These are phyloP conservation scores for Termitomyces heimii DNA, from an alignment of 768 basidiomycete genomes.

Conservation along the genomic window DNA sequence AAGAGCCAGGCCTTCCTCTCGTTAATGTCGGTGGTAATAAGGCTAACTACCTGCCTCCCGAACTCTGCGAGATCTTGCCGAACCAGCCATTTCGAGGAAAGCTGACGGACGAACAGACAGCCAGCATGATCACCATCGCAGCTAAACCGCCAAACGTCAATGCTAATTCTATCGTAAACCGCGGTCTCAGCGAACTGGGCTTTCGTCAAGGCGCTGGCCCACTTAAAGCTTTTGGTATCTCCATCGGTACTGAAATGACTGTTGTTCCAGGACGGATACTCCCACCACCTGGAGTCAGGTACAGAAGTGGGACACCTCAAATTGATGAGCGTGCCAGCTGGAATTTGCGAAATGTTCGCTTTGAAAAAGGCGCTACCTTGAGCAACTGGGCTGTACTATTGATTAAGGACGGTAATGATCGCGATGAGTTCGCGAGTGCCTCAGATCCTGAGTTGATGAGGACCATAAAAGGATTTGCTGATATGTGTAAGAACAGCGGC, in stretches of 20 bases:
- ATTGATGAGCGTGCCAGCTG: conserved; percentile 69
- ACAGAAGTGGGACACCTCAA: conserved; percentile 38
- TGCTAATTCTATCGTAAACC: conserved; percentile 50
- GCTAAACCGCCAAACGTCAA: conserved; percentile 71
- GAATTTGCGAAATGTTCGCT: conserved; percentile 68
- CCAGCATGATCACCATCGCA: conserved; percentile 65
- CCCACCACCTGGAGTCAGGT: conserved; percentile 52
- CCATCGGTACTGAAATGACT: conserved; percentile 56
- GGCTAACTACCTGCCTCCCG: conserved; percentile 53
- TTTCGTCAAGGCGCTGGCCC: conserved; percentile 33
- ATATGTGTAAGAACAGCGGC: conserved; percentile 61
- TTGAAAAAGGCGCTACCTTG: conserved; percentile 50
- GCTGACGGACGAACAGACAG: conserved; percentile 63
- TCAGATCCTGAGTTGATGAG: conserved; percentile 47
- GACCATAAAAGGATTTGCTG: conserved; percentile 46
- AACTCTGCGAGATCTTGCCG: conserved; percentile 66
- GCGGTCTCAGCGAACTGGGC: conserved; percentile 60
- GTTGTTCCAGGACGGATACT: conserved; percentile 69
- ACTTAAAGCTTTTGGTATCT: conserved; percentile 55
- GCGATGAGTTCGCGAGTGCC: conserved; percentile 55
- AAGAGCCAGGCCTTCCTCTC: conserved; percentile 44
- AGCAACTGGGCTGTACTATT: conserved; percentile 65
- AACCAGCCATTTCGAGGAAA: conserved; percentile 69
- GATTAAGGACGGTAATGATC: conserved; percentile 47
- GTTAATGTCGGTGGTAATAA: conserved; percentile 53